Evolutionary conservation across 2,329 filamentous ascomycete genomes (phyloP), one percentile per base, ranked within the genome.

Genomic region (Tolypocladium inflatum): DNA sequence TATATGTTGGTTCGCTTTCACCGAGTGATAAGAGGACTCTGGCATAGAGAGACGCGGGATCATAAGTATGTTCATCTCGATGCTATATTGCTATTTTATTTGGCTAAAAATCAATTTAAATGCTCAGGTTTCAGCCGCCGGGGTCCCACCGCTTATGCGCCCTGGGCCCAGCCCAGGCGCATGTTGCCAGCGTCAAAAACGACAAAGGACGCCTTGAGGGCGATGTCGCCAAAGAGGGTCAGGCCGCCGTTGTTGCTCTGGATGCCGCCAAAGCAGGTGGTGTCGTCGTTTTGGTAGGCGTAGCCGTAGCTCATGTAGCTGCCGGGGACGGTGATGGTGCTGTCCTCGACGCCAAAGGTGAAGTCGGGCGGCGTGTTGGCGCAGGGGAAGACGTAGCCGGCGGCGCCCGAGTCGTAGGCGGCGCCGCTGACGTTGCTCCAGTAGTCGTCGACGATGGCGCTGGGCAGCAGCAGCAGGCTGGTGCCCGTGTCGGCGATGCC

Each of bases 251-350:
- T 23, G 42, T 43, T 43, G 42, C 10, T 76, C 73, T 89, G 86
- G 23, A 89, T 73, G 64, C 85, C 86, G 60, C 85, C 86, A 62
- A 85, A 88, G 75, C 86, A 89, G 58, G 76, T 81, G 8, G n/a
- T 23, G 3, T 13, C 5, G n/a, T 43, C n/a, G 42, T 43, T 6
- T 2, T 23, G 2, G 42, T 43, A 43, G 4, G n/a, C 42, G n/a
- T 10, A 13, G 42, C 42, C 42, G 23, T 43, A 43, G 42, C n/a
- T 43, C 42, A 43, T 43, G n/a, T 43, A 43, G 42, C 42, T 43
- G 9, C 42, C 42, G n/a, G n/a, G 42, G 8, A 43, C n/a, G n/a
- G 42, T 43, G 13, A 43, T 43, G n/a, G 42, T 43, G n/a, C 11
- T 21, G 42, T 6, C n/a, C 42, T 43, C 42, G 42, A 43, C 42